phyloP scores from a whole-genome alignment of 208 protist species.

The Trypanosoma grayi region DNA sequence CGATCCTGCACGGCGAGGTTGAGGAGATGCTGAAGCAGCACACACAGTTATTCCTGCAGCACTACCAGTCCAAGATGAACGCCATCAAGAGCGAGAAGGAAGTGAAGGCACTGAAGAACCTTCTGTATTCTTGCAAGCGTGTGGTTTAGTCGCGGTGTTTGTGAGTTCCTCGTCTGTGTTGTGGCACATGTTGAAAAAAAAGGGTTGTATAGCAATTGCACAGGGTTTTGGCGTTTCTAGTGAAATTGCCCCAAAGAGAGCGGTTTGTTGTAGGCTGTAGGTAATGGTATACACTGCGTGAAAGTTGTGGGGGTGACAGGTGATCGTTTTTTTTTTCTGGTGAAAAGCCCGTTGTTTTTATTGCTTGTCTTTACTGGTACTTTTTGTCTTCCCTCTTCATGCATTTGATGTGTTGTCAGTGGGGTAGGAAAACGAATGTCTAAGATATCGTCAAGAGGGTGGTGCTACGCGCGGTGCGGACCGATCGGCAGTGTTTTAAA shows the following conservation, averaged over 20 bases:
- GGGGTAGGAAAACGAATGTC: too few species aligned
- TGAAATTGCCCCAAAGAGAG: too few species aligned
- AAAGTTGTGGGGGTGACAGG: too few species aligned
- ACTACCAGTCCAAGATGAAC: constrained; percentile 90
- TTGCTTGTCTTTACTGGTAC: too few species aligned
- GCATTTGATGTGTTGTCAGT: too few species aligned
- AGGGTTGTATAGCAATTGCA: not conserved
- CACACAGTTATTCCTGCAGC: constrained; percentile 79
- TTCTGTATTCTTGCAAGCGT: constrained; percentile 89
- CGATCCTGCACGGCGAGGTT: constrained; percentile 68
- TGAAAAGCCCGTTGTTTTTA: too few species aligned
- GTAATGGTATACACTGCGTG: too few species aligned
- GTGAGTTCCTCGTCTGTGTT: too few species aligned
- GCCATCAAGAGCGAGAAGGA: constrained; percentile 87
- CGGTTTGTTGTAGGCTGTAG: too few species aligned
- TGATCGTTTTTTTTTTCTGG: too few species aligned
- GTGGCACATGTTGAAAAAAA: not conserved
- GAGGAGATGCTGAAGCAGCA: constrained; percentile 85
- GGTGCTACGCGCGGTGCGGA: constrained; percentile 65
- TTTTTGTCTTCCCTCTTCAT: too few species aligned
- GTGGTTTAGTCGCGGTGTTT: constrained; percentile 83
- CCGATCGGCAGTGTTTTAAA: constrained; percentile 49
- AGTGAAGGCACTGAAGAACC: constrained; percentile 84
- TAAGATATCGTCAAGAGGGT: constrained; percentile 57
- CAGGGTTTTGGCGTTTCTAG: too few species aligned